Evolutionary conservation across 768 basidiomycete genomes (phyloP).

Genomic region (Russula vinacea): DNA sequence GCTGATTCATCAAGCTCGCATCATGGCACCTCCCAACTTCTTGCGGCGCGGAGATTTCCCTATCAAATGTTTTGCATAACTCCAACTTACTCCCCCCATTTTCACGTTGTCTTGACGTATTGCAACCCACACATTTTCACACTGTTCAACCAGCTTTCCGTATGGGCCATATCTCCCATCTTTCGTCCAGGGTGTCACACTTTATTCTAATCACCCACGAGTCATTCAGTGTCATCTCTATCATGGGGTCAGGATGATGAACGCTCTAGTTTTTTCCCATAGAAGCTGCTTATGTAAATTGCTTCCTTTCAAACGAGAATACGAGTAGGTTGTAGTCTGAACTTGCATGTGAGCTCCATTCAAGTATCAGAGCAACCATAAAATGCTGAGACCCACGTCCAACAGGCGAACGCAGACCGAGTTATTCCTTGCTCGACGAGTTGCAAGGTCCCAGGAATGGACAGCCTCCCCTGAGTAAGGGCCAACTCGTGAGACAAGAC

Average conservation of each 20-base stretch:
- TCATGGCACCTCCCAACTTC: not conserved
- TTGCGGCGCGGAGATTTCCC: constrained; percentile 12
- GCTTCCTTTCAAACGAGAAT: constrained; percentile 16
- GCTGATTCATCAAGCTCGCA: constrained; percentile 5
- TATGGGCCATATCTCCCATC: not conserved
- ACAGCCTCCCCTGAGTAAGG: not conserved
- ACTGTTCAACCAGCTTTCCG: constrained; percentile 8
- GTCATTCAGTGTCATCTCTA: not conserved
- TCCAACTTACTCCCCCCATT: constrained; percentile 10
- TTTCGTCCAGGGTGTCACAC: constrained; percentile 4
- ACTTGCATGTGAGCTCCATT: not conserved
- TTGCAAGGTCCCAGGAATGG: not conserved
- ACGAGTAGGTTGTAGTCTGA: constrained; percentile 1
- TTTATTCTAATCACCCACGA: not conserved
- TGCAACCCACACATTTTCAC: not conserved
- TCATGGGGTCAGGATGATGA: constrained; percentile 4
- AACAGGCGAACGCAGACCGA: not conserved
- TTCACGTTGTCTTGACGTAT: constrained; percentile 14
- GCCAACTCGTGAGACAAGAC: too few relatives aligned
- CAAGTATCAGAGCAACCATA: not conserved
- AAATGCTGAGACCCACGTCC: not conserved
- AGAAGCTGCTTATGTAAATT: constrained; percentile 18
- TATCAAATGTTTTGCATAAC: constrained; percentile 3
- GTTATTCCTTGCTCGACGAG: not conserved
- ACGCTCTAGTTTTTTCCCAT: constrained; percentile 12